Percentiles rank a stretch among this genome's conserved stretches.
Evolutionary conservation across 2,329 filamentous ascomycete genomes (phyloP).

Genomic region (Paracamarosporium sp.): DNA sequence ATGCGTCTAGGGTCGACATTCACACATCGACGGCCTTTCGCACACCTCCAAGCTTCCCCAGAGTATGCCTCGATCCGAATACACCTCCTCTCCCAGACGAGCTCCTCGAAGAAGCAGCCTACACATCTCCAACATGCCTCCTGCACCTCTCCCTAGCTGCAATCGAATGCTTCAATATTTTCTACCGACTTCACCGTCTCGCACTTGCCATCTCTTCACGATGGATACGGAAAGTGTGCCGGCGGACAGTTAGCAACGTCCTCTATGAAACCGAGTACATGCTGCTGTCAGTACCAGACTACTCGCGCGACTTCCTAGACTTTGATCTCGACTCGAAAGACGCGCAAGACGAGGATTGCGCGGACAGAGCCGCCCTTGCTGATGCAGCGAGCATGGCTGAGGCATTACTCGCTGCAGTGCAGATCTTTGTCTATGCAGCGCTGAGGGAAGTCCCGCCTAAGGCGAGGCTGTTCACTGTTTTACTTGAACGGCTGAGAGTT

Average conservation of each 20-base stretch:
- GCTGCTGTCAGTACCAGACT: conserved; percentile 26
- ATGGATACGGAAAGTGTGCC: conserved; percentile 20
- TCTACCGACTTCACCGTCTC: conserved; percentile 33
- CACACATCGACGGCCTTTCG: conserved; percentile 29
- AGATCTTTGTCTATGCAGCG: conserved; percentile 31
- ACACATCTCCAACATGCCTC: conserved; percentile 27
- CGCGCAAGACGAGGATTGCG: background rate
- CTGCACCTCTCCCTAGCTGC: conserved; percentile 26
- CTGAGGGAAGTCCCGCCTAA: conserved; percentile 27
- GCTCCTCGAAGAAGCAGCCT: conserved; percentile 27
- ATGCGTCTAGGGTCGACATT: conserved; percentile 29
- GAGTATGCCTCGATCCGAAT: conserved; percentile 21
- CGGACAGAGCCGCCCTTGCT: conserved; percentile 9
- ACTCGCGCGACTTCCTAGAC: conserved; percentile 22
- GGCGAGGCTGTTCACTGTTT: conserved; percentile 28
- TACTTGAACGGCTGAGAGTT: conserved; percentile 18
- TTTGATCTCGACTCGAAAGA: conserved; percentile 15
- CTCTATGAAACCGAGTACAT: conserved; percentile 30
- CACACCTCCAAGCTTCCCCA: conserved; percentile 24
- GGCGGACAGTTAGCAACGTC: conserved; percentile 25
- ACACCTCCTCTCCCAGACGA: conserved; percentile 24
- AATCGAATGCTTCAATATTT: conserved; percentile 35
- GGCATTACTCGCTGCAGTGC: conserved; percentile 21
- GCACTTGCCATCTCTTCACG: conserved; percentile 24
- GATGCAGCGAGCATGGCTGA: conserved; percentile 29